Percentiles rank a stretch among this genome's conserved stretches.
phyloP scores from a whole-genome alignment of 2,329 filamentous ascomycete genomes.

The Penicillium olsonii region DNA sequence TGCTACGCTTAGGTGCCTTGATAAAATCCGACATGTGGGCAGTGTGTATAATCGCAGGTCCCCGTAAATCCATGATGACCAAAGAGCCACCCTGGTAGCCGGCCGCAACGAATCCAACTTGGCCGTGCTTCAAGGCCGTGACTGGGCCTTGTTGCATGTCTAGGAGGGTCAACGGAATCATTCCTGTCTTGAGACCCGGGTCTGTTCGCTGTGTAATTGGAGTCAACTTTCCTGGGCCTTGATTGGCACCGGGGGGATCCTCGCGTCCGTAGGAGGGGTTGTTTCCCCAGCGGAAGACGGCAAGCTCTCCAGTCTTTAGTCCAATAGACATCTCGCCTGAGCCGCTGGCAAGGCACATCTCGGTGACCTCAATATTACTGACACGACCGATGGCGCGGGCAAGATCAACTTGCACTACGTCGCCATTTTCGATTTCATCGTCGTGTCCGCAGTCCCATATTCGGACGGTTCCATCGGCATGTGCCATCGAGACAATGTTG shows the following conservation, averaged over 20 bases:
- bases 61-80: constrained; percentile 82
- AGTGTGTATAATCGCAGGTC: constrained; percentile 79
- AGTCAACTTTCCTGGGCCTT: constrained; percentile 69
- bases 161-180: constrained; percentile 78
- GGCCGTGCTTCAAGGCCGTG: constrained; percentile 78
- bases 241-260: constrained; percentile 52
- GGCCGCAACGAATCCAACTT: constrained; percentile 86
- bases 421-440: constrained; percentile 88
- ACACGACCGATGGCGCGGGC: constrained; percentile 78
- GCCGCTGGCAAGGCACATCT: constrained; percentile 76
- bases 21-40: constrained; percentile 71
- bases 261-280: constrained; percentile 74
- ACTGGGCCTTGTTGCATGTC: constrained; percentile 82
- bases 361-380: constrained; percentile 72
- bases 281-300: constrained; percentile 83
- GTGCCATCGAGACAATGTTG: constrained; percentile 81
- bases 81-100: constrained; percentile 82
- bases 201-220: constrained; percentile 75
- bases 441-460: constrained; percentile 91
- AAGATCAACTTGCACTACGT: constrained; percentile 81
- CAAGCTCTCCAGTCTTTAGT: constrained; percentile 77
- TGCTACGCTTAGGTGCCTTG: constrained; percentile 74
- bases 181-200: constrained; percentile 70
- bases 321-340: constrained; percentile 86
- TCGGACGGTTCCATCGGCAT: constrained; percentile 87